Evolutionary conservation across 805 yeast species (phyloP), one percentile per base, ranked within the genome.

Genomic region (Phaffomyces opuntiae): DNA sequence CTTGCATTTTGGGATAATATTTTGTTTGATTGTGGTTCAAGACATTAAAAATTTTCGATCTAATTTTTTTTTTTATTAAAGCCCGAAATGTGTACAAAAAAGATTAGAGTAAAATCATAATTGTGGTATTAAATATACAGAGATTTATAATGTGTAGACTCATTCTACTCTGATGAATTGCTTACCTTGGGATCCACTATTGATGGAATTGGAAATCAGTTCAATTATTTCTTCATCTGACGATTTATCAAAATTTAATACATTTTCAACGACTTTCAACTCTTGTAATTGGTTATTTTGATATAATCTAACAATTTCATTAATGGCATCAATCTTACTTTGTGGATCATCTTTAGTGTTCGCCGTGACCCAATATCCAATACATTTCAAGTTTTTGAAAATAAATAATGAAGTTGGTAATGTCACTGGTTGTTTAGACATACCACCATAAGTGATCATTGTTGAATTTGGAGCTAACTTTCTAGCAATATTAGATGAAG

Each of bases 381-480:
- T 77, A 44, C 89, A 80, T 7, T 84, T 80, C 46, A 93, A 66
- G 59, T 90, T 85, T 65, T 91, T 93, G 73, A 93, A 93, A 52
- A 93, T 90, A 60, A 87, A 87, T 49, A 87, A 68, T 0, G 95
- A 79, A 1, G 96, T 88, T 36, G 98, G 96, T 46, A 93, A 66
- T n/a, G 78, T 76, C 11, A 93, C 95, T 2, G 99, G 99, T 67
- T 87, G 90, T 72, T 83, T 81, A 4, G 97, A 87, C 99, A 93
- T 93, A 35, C 96, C 98, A 32, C 99, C 99, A 60, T 93, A 93
- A 1, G 98, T 88, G 54, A 89, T 78, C 72, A 93, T 69, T 40
- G 81, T 75, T 1, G 93, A 96, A 55, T 86, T 79, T 14, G 70
- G 67, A 35, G 79, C 80, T 46, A 93, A 73, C 62, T 89, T 91